Conservation (phyloP, 2,329 filamentous ascomycete genomes). For the Fusarium sp. region DNA sequence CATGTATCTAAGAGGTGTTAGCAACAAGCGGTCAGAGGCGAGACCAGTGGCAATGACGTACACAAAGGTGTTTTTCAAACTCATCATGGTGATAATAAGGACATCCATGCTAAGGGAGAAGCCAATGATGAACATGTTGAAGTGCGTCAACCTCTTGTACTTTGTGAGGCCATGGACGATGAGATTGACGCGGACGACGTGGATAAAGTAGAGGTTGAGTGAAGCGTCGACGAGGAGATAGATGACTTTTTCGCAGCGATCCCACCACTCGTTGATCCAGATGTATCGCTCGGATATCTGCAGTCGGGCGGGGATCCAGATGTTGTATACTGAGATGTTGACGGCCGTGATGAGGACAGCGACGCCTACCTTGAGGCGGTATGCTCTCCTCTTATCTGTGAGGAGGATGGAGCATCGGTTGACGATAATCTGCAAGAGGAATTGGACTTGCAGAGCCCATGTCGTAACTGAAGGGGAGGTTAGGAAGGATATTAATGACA, state of each 20-base stretch:
- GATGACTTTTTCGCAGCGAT: slow-evolving; percentile 45
- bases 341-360: slow-evolving; percentile 41
- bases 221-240: slow-evolving; percentile 43
- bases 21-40: neutral
- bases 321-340: slow-evolving; percentile 44
- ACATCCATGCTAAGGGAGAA: slow-evolving; percentile 46
- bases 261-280: slow-evolving; percentile 44
- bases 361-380: slow-evolving; percentile 35
- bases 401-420: slow-evolving; percentile 43
- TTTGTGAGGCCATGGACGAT: slow-evolving; percentile 40
- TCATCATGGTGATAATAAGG: slow-evolving; percentile 46
- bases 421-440: slow-evolving; percentile 45
- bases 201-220: slow-evolving; percentile 44
- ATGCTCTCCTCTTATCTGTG: slow-evolving; percentile 29
- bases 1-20: slow-evolving; percentile 48
- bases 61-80: slow-evolving; percentile 44
- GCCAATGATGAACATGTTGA: slow-evolving; percentile 46
- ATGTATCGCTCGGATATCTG: slow-evolving; percentile 41
- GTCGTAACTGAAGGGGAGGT: slow-evolving; percentile 36
- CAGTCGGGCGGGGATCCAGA: slow-evolving; percentile 43
- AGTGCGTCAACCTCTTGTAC: slow-evolving; percentile 41
- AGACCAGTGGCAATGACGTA: slow-evolving; percentile 2
- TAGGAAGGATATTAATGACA: neutral
- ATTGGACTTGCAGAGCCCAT: slow-evolving; percentile 45
- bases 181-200: slow-evolving; percentile 39